Conservation (phyloP, 441 rosid genomes). For the Croton laevigatus region DNA sequence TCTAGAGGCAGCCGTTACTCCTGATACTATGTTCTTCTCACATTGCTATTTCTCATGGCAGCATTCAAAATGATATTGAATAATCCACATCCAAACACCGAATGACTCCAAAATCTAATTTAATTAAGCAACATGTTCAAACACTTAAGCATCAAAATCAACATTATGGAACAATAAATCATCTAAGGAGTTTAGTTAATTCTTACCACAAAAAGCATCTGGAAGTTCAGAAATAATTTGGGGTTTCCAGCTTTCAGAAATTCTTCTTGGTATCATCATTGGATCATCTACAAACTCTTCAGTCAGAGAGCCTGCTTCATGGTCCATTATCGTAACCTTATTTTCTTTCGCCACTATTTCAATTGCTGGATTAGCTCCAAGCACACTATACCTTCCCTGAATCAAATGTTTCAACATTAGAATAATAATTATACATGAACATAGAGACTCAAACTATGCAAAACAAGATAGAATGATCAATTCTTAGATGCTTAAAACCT, state of each 20-base stretch:
- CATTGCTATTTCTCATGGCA: neutral
- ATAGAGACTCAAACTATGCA: neutral
- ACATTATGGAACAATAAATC: neutral
- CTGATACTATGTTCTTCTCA: neutral
- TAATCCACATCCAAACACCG: neutral
- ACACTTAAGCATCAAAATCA: neutral
- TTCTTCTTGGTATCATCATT: conserved; percentile 62
- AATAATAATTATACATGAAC: neutral
- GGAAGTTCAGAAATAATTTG: conserved; percentile 70
- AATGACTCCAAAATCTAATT: conserved; percentile 6
- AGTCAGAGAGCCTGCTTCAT: conserved; percentile 45
- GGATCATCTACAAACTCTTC: conserved; percentile 79
- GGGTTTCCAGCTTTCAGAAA: conserved; percentile 78
- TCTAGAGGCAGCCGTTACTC: neutral
- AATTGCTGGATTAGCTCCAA: conserved; percentile 81
- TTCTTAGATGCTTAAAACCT: conserved; percentile 52
- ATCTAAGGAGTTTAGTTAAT: conserved; percentile 1
- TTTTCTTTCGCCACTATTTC: conserved; percentile 82
- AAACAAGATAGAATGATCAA: neutral
- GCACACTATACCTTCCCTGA: conserved; percentile 75
- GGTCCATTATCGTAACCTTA: conserved; percentile 74
- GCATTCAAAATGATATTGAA: neutral
- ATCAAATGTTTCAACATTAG: conserved; percentile 22
- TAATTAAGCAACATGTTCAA: neutral
- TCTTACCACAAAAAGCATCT: conserved; percentile 80